phyloP scores from a whole-genome alignment of 116 monocot species.

The Zostera marina region DNA sequence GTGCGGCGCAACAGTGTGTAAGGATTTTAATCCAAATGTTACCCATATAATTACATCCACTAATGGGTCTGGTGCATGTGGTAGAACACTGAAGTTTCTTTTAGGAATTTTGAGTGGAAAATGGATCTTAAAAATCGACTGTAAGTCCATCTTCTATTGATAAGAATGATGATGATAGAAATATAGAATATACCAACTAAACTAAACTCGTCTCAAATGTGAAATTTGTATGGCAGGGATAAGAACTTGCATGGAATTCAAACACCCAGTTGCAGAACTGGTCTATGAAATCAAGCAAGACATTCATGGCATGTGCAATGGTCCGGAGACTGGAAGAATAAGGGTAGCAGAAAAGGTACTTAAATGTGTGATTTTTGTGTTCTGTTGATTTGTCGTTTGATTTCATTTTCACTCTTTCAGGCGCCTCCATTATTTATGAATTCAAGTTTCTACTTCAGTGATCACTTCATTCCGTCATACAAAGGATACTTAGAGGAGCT shows the following conservation, averaged over 20 bases:
- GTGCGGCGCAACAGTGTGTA: slow-evolving; percentile 25
- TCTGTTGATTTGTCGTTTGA: too few relatives aligned
- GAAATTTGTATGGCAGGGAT: slow-evolving; percentile 28
- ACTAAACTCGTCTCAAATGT: neutral
- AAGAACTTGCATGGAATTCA: slow-evolving; percentile 52
- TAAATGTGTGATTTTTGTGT: too few relatives aligned
- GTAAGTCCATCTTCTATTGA: slow-evolving; percentile 23
- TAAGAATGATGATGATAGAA: too few relatives aligned
- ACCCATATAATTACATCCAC: slow-evolving; percentile 61
- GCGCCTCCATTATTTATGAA: too few relatives aligned
- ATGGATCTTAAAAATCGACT: slow-evolving; percentile 66
- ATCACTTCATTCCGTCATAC: too few relatives aligned
- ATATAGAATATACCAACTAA: too few relatives aligned
- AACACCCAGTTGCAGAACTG: slow-evolving; percentile 48
- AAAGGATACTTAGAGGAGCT: too few relatives aligned
- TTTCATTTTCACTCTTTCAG: too few relatives aligned
- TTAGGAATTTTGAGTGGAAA: slow-evolving; percentile 62
- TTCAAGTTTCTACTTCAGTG: too few relatives aligned
- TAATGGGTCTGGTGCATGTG: slow-evolving; percentile 45
- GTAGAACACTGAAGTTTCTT: slow-evolving; percentile 52
- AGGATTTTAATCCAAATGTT: slow-evolving; percentile 33
- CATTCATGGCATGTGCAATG: slow-evolving; percentile 62
- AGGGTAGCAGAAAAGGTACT: slow-evolving; percentile 43
- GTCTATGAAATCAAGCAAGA: slow-evolving; percentile 62
- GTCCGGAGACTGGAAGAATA: slow-evolving; percentile 60